Base-by-base conservation (phyloP, 306 rosid genomes). In the Begonia peltatifolia region DNA sequence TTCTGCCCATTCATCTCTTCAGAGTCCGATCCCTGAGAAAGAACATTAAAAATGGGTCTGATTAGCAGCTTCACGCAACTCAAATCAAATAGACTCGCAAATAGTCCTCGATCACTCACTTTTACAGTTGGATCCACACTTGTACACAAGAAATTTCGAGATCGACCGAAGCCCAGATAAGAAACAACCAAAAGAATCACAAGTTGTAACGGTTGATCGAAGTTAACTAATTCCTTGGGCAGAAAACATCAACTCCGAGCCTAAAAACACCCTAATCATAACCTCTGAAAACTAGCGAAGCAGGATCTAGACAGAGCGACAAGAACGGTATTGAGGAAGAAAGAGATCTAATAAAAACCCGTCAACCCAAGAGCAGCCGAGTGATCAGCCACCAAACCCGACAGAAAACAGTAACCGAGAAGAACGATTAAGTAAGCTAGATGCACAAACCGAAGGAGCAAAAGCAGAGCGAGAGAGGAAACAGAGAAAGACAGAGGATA, bases 41-140 rank as follows among this genome's bases (percentile, higher is more conserved):
- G 58, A 53, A 50, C 56, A 42, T 20, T 54, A 42, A 35, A 22
- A 60, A 61, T 12, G 18, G 53, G 42, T 23, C 62, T 1, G 60
- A 81, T 81, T 64, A 87, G 66, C 9, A 14, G 53, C 38, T 17
- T 0, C 1, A 13, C 12, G 6, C 63, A 70, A 15, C 57, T 30
- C 11, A 25, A 52, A 57, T 20, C 15, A 25, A 2, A 17, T 9
- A 2, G 7, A 6, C 66, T 22, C 12, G 14, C 12, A 12, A 41
- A 20, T 47, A 41, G 12, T 25, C 12, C 2, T 1, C 41, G 72
- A 64, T 59, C 68, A 72, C 94, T 73, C 53, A 78, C 87, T 62
- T 81, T 86, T 25, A 56, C 86, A 25, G 46, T 69, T 46, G 70
- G 82, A 86, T 83, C 96, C 65, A 75, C 69, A 94, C 79, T 90